These are phyloP conservation scores for Sutorius australiensis DNA, from an alignment of 768 basidiomycete species.

Conservation along the genomic window DNA sequence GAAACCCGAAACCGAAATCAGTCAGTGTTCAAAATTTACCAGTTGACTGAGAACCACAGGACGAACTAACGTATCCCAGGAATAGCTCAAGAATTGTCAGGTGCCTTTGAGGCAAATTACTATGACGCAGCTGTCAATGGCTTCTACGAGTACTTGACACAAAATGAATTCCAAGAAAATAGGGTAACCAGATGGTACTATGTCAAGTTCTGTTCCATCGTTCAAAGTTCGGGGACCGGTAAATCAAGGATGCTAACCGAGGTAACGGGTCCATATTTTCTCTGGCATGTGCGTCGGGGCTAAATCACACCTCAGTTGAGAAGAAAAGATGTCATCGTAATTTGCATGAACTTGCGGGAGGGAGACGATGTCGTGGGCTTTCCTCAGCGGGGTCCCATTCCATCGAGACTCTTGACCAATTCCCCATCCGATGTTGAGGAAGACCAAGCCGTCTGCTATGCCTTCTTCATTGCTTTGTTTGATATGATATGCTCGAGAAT, in stretches of 20 bases:
- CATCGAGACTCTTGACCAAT: neutral
- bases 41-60: too few species aligned
- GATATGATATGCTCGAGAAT: neutral
- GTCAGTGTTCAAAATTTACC: too few species aligned
- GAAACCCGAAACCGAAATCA: slow-evolving; percentile 6
- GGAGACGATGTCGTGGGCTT: neutral
- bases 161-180: slow-evolving; percentile 1
- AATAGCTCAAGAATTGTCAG: neutral
- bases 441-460: slow-evolving; percentile 1
- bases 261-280: neutral
- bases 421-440: neutral
- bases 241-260: slow-evolving; percentile 3
- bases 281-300: neutral
- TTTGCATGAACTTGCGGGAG: neutral
- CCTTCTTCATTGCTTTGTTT: slow-evolving; percentile 9
- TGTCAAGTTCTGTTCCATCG: slow-evolving; percentile 3
- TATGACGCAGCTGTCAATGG: neutral
- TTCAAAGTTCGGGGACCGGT: neutral
- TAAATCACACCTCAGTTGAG: neutral
- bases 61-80: neutral
- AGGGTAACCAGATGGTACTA: too few species aligned
- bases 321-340: neutral
- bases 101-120: neutral
- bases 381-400: neutral
- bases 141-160: slow-evolving; percentile 7